Conservation (phyloP, 179 eudicot species). For the Patellifolia procumbens region DNA sequence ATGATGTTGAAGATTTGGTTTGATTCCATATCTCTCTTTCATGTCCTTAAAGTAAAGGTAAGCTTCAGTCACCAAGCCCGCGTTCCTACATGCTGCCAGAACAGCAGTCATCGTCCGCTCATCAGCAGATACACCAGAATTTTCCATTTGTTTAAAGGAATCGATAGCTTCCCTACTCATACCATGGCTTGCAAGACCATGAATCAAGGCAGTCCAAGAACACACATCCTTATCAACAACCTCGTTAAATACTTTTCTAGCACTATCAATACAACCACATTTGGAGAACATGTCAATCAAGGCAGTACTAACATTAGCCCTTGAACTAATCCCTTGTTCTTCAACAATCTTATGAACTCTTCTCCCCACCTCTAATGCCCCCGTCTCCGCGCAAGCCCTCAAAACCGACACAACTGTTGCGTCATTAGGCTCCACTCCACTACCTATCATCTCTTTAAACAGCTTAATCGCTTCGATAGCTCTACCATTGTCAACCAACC, state of each 20-base stretch:
- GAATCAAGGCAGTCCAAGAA: conserved; percentile 54
- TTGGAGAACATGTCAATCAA: conserved; percentile 46
- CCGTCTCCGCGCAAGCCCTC: conserved; percentile 50
- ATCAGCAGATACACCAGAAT: conserved; percentile 39
- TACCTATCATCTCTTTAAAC: conserved; percentile 40
- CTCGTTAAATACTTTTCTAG: conserved; percentile 28
- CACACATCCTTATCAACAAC: conserved; percentile 38
- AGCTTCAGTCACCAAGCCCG: conserved; percentile 42
- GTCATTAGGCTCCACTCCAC: conserved; percentile 40
- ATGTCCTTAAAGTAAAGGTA: conserved; percentile 32
- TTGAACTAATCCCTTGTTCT: conserved; percentile 24
- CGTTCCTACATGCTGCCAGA: conserved; percentile 53
- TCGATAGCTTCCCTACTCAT: conserved; percentile 38
- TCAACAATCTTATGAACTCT: conserved; percentile 33
- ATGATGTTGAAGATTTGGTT: conserved; percentile 48
- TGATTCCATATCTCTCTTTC: conserved; percentile 32
- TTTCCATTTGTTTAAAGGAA: conserved; percentile 38
- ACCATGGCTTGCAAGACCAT: conserved; percentile 55
- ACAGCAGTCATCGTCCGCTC: conserved; percentile 52
- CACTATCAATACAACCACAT: conserved; percentile 48
- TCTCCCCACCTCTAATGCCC: conserved; percentile 43
- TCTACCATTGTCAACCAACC: conserved; percentile 47
- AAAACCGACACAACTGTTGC: conserved; percentile 49
- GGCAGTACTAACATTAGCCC: conserved; percentile 38
- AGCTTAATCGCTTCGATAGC: conserved; percentile 37